Conservation (phyloP, 352 stramenopile species). For the Phytophthora ramorum region DNA sequence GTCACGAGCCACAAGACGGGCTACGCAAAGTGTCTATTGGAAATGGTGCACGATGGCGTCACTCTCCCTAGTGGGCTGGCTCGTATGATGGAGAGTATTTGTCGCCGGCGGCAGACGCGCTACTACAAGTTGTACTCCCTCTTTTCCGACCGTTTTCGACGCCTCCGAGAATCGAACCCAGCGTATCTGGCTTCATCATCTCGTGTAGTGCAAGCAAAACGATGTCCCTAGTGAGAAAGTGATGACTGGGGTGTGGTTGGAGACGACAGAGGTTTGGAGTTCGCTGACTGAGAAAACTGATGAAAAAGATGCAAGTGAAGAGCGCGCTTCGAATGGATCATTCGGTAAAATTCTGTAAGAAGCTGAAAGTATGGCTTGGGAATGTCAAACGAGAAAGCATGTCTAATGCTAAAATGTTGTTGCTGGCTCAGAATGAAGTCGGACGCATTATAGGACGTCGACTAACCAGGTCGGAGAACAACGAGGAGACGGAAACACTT, state of each 20-base stretch:
- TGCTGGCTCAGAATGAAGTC: constrained; percentile 10
- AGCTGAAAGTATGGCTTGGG: background rate
- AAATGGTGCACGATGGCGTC: background rate
- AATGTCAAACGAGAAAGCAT: background rate
- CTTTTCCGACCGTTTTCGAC: background rate
- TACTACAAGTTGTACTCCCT: background rate
- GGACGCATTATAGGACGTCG: constrained; percentile 1
- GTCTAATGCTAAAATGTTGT: constrained; percentile 8
- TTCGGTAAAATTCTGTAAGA: constrained; percentile 17
- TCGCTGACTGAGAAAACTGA: background rate
- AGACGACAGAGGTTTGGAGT: background rate
- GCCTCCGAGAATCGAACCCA: background rate
- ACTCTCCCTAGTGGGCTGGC: background rate
- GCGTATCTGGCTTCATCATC: background rate
- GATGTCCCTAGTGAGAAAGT: background rate
- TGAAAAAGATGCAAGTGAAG: constrained; percentile 2
- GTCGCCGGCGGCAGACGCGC: background rate
- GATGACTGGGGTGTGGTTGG: background rate
- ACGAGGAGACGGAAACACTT: background rate
- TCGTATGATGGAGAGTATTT: background rate
- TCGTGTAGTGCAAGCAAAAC: background rate
- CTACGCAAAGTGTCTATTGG: background rate
- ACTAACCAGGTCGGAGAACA: background rate
- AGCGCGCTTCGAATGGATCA: constrained; percentile 12
- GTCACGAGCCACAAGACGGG: background rate